Percentiles rank a stretch among this genome's conserved stretches.
Conservation (phyloP, 2,329 filamentous ascomycete genomes). For the Monascus ruber region DNA sequence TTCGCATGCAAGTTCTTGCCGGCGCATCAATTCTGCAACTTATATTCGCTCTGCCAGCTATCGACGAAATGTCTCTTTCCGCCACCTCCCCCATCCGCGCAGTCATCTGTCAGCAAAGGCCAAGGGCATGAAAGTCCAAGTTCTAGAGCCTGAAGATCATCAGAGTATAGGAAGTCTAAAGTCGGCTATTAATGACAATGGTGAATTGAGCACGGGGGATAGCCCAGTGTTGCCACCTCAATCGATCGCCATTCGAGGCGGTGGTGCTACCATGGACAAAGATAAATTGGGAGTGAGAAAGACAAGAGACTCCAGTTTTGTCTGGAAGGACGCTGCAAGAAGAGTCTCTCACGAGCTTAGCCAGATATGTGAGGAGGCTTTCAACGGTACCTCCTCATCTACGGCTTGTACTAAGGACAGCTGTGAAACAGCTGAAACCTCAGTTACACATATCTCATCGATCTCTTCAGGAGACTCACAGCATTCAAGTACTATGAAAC, state of each 20-base stretch:
- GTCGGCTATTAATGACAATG: conserved; percentile 9
- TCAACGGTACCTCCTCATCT: conserved; percentile 56
- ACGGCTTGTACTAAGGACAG: conserved; percentile 36
- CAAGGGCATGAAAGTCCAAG: conserved; percentile 12
- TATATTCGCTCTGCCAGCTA: conserved; percentile 39
- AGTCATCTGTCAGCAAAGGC: conserved; percentile 14
- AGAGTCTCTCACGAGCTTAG: conserved; percentile 77
- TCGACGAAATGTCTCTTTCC: conserved; percentile 54
- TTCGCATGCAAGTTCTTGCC: conserved; percentile 38
- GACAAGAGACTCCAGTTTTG: conserved; percentile 33
- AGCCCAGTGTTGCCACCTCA: conserved; percentile 31
- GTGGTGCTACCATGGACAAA: conserved; percentile 16
- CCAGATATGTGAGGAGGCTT: conserved; percentile 84
- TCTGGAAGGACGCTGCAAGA: conserved; percentile 65
- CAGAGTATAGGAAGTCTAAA: conserved; percentile 16
- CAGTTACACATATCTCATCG: conserved; percentile 36
- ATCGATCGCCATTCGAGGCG: conserved; percentile 24
- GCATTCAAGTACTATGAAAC: conserved; percentile 6
- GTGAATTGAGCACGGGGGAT: conserved; percentile 16
- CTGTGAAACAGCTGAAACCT: conserved; percentile 38
- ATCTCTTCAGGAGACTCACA: conserved; percentile 17
- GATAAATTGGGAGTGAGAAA: conserved; percentile 28
- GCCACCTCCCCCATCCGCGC: conserved; percentile 38
- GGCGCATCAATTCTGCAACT: conserved; percentile 21
- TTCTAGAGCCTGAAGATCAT: conserved; percentile 14